Conservation (phyloP, 371 early-diverging fungal genomes). For the Fennellomyces sp. region DNA sequence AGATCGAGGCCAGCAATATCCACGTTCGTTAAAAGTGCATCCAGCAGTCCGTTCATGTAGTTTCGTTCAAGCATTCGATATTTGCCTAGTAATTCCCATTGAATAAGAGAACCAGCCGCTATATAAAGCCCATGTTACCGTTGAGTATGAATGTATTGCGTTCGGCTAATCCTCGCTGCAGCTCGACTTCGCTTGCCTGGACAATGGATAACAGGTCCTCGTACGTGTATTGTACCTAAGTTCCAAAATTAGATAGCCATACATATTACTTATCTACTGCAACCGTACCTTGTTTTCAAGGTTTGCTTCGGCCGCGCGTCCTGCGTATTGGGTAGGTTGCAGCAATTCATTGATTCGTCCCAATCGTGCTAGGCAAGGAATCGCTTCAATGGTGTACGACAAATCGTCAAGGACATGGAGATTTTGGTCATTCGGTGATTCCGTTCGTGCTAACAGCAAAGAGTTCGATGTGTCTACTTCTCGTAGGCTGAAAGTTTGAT, state of each 20-base stretch:
- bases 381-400: slow-evolving; percentile 46
- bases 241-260: neutral
- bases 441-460: slow-evolving; percentile 21
- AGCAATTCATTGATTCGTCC: slow-evolving; percentile 40
- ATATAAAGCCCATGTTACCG: slow-evolving; percentile 17
- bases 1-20: slow-evolving; percentile 27
- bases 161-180: slow-evolving; percentile 35
- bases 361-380: slow-evolving; percentile 41
- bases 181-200: slow-evolving; percentile 57
- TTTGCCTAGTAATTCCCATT: slow-evolving; percentile 18
- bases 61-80: slow-evolving; percentile 37
- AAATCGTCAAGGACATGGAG: slow-evolving; percentile 35
- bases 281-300: slow-evolving; percentile 21
- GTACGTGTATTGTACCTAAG: slow-evolving; percentile 30
- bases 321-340: slow-evolving; percentile 34
- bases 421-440: neutral
- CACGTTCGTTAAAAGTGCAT: slow-evolving; percentile 36
- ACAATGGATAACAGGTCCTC: slow-evolving; percentile 38
- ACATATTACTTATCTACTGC: neutral
- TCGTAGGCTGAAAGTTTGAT: slow-evolving; percentile 47
- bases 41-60: slow-evolving; percentile 34
- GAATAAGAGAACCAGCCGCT: neutral
- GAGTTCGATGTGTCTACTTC: slow-evolving; percentile 63
- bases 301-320: slow-evolving; percentile 33
- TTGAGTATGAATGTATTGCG: slow-evolving; percentile 44